phyloP scores from a whole-genome alignment of 2,329 filamentous ascomycete genomes.

The Dactylonectria macrodidyma region DNA sequence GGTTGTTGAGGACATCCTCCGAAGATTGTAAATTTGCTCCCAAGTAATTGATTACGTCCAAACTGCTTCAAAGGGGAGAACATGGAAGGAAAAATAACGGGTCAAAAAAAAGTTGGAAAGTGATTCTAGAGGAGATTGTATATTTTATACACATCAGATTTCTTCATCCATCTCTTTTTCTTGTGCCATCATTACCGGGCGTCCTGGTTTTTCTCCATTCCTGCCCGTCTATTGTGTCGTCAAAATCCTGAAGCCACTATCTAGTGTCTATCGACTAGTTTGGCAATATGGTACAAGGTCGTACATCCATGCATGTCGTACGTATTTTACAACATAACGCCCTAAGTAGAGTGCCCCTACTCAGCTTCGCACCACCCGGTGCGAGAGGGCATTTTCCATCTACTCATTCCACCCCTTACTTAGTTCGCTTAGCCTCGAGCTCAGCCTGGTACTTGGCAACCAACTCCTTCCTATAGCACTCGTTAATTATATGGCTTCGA shows the following conservation, averaged over 20 bases:
- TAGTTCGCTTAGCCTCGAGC: conserved; percentile 69
- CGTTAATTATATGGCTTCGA: conserved; percentile 24
- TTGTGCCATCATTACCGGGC: conserved; percentile 12
- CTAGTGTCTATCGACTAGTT: conserved; percentile 17
- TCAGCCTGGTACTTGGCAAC: conserved; percentile 73
- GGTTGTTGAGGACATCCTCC: conserved; percentile 89
- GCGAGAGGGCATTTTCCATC: conserved; percentile 15
- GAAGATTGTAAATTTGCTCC: conserved; percentile 73
- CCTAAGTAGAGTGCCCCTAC: conserved; percentile 22
- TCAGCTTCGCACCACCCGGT: conserved; percentile 21
- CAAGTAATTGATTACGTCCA: conserved; percentile 8
- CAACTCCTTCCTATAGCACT: conserved; percentile 66
- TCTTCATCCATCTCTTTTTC: conserved; percentile 29
- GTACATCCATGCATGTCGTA: conserved; percentile 41
- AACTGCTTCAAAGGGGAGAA: not conserved
- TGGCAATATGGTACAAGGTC: conserved; percentile 48
- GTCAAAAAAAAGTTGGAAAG: conserved; percentile 21
- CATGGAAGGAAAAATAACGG: not conserved
- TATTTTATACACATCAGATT: conserved; percentile 40
- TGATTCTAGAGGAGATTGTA: conserved; percentile 43
- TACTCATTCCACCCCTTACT: conserved; percentile 54
- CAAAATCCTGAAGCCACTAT: conserved; percentile 34
- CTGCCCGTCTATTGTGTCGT: conserved; percentile 33
- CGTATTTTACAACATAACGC: conserved; percentile 44
- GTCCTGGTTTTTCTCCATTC: conserved; percentile 1